These are phyloP conservation scores for Exserohilum rostratum DNA, from an alignment of 2,329 filamentous ascomycete genomes.

Conservation along the genomic window DNA sequence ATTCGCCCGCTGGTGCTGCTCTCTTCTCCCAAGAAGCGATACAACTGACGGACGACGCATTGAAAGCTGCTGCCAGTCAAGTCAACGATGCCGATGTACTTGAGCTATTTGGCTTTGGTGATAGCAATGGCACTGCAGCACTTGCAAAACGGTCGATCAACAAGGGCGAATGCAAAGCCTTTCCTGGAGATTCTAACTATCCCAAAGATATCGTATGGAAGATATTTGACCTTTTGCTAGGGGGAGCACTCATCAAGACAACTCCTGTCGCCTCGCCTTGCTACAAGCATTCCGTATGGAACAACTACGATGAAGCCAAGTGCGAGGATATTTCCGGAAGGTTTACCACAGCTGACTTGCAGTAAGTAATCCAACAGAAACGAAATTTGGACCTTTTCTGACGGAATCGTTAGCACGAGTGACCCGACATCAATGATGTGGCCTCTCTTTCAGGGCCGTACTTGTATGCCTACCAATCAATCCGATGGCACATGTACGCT, in stretches of 20 bases:
- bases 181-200: constrained; percentile 27
- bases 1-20: constrained; percentile 13
- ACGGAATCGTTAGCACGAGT: constrained; percentile 10
- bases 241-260: constrained; percentile 24
- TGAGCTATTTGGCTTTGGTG: constrained; percentile 41
- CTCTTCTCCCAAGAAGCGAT: constrained; percentile 18
- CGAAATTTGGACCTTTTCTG: not conserved
- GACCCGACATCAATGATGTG: constrained; percentile 35
- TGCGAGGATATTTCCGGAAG: constrained; percentile 19
- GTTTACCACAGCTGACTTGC: constrained; percentile 16
- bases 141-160: not conserved
- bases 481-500: constrained; percentile 19
- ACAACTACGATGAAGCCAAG: constrained; percentile 13
- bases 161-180: constrained; percentile 26
- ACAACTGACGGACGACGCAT: constrained; percentile 20
- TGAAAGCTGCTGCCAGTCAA: constrained; percentile 5
- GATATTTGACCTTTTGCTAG: constrained; percentile 22
- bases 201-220: constrained; percentile 23
- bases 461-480: constrained; percentile 27
- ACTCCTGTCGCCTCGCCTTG: constrained; percentile 31
- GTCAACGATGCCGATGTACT: constrained; percentile 4
- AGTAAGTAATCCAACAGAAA: constrained; percentile 6
- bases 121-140: not conserved
- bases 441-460: constrained; percentile 32
- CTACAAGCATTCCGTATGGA: constrained; percentile 24